These are phyloP conservation scores for Ammopiptanthus mongolicus DNA, from an alignment of 306 rosid genomes.

Conservation along the genomic window DNA sequence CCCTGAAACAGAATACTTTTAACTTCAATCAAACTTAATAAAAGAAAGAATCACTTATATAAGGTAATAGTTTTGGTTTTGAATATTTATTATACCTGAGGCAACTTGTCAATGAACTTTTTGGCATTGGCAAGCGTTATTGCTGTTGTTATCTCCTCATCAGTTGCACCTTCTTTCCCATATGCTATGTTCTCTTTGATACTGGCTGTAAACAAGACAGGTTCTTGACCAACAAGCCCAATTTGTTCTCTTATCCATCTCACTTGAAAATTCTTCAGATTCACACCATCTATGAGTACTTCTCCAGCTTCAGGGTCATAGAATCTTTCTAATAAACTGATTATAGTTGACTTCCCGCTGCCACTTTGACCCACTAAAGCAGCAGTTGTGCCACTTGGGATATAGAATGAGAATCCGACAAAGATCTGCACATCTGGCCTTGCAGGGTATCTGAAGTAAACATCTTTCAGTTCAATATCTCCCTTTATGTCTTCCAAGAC, in stretches of 20 bases:
- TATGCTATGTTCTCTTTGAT: slow-evolving; percentile 74
- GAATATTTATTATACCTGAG: too few relatives aligned
- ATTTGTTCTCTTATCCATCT: slow-evolving; percentile 73
- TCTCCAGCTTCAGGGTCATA: slow-evolving; percentile 87
- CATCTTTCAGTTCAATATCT: slow-evolving; percentile 72
- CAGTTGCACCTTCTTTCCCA: slow-evolving; percentile 79
- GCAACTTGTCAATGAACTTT: slow-evolving; percentile 72
- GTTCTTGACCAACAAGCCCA: slow-evolving; percentile 89
- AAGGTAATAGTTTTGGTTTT: too few relatives aligned
- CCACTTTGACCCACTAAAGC: slow-evolving; percentile 97
- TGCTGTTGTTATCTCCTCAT: slow-evolving; percentile 59
- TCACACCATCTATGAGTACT: slow-evolving; percentile 73
- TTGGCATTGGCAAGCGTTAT: slow-evolving; percentile 81
- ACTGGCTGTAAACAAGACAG: slow-evolving; percentile 55
- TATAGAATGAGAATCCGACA: slow-evolving; percentile 64
- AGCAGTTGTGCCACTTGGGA: slow-evolving; percentile 60
- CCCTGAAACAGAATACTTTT: slow-evolving; percentile 42
- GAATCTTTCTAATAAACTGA: slow-evolving; percentile 72
- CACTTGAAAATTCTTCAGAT: slow-evolving; percentile 54
- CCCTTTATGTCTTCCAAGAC: slow-evolving; percentile 61
- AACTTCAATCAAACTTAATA: background rate
- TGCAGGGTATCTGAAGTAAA: slow-evolving; percentile 75
- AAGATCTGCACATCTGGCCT: slow-evolving; percentile 75
- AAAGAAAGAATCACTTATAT: too few relatives aligned
- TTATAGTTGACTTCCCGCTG: slow-evolving; percentile 87